Conservation (phyloP, 2,329 filamentous ascomycete genomes). For the Ophiostoma sp. region DNA sequence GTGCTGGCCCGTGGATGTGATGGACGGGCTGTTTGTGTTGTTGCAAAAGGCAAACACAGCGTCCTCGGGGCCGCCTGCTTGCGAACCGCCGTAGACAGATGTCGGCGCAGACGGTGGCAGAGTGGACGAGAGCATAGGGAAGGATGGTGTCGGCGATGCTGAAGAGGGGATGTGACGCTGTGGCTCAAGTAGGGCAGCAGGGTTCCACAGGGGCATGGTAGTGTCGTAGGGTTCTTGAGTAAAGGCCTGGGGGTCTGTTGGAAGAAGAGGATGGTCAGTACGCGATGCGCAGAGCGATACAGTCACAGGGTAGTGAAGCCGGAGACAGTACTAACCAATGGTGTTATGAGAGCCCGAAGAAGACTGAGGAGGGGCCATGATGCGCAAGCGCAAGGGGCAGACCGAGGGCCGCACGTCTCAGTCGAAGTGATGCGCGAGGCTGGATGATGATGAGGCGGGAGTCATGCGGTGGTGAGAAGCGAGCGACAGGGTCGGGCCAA, state of each 20-base stretch:
- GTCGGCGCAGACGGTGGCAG: constrained; percentile 14
- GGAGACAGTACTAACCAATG: background rate
- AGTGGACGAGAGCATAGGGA: background rate
- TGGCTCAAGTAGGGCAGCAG: constrained; percentile 31
- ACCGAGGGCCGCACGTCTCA: background rate
- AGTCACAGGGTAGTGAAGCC: background rate
- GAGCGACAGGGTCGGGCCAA: background rate
- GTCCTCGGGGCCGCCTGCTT: constrained; percentile 2
- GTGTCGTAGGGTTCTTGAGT: constrained; percentile 7
- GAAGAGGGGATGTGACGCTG: constrained; percentile 1
- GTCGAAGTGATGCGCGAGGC: background rate
- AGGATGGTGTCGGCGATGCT: background rate
- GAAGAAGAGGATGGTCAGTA: background rate
- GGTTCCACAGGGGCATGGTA: constrained; percentile 30
- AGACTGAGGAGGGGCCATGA: constrained; percentile 2
- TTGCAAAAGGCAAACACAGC: constrained; percentile 8
- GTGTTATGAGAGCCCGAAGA: background rate
- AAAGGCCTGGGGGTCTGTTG: background rate
- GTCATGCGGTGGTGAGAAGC: constrained; percentile 4
- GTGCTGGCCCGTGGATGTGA: background rate
- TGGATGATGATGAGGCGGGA: background rate
- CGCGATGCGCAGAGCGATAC: too few species aligned
- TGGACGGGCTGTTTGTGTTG: background rate
- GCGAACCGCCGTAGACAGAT: constrained; percentile 7
- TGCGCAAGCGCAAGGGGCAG: background rate